Conservation (phyloP, 352 stramenopile genomes). For the Globisporangium abappressorium region DNA sequence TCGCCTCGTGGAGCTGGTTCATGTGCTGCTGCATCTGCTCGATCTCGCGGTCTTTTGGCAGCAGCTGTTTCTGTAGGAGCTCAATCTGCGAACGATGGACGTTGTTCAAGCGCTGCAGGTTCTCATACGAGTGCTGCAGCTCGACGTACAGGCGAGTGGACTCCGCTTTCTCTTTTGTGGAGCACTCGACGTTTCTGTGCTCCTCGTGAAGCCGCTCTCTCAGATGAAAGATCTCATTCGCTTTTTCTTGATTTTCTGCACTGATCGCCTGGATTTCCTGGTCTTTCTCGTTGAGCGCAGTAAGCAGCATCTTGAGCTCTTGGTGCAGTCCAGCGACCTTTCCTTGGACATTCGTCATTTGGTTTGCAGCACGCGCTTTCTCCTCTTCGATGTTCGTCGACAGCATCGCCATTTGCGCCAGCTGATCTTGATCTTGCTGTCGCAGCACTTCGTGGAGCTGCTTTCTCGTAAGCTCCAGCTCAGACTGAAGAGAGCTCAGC, state of each 20-base stretch:
- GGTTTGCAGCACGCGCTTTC: conserved; percentile 33
- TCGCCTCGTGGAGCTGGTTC: conserved; percentile 50
- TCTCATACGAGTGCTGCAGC: conserved; percentile 41
- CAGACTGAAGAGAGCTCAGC: conserved; percentile 18
- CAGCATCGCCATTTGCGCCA: conserved; percentile 52
- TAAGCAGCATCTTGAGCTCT: conserved; percentile 70
- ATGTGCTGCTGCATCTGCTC: conserved; percentile 65
- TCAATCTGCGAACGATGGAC: conserved; percentile 75
- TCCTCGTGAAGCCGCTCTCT: conserved; percentile 42
- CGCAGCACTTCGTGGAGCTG: conserved; percentile 48
- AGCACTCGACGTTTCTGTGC: conserved; percentile 21
- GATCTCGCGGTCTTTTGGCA: conserved; percentile 65
- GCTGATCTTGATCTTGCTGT: conserved; percentile 66
- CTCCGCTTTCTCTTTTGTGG: conserved; percentile 46
- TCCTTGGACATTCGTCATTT: conserved; percentile 44
- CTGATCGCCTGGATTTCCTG: conserved; percentile 37
- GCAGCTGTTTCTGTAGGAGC: conserved; percentile 62
- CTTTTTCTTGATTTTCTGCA: conserved; percentile 25
- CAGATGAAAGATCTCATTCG: conserved; percentile 29
- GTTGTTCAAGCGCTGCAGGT: conserved; percentile 62
- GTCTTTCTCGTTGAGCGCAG: conserved; percentile 58
- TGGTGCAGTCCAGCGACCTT: conserved; percentile 57
- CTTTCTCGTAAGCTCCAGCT: conserved; percentile 38
- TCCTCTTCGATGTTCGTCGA: conserved; percentile 42
- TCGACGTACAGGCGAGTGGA: conserved; percentile 25